Conservation (phyloP, 305 asterid genomes). For the Fraxinus latifolia region DNA sequence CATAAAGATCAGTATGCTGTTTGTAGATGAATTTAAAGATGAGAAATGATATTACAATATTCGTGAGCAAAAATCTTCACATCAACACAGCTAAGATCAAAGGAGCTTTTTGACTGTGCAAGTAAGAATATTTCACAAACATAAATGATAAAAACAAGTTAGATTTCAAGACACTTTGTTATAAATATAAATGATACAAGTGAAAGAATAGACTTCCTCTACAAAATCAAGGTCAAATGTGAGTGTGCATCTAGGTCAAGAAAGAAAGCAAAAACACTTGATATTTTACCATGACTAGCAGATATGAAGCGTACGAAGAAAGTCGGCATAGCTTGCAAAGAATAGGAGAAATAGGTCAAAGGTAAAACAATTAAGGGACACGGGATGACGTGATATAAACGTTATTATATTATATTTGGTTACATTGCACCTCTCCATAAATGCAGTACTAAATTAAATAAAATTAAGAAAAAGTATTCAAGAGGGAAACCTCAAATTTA, state of each 20-base stretch:
- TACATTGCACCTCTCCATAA: background rate
- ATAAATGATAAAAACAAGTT: background rate
- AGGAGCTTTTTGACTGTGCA: background rate
- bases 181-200: background rate
- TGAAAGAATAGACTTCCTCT: background rate
- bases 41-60: background rate
- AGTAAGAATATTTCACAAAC: background rate
- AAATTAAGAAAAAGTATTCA: background rate
- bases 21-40: background rate
- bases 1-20: constrained; percentile 20
- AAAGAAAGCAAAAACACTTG: background rate
- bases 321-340: background rate
- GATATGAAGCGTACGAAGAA: background rate
- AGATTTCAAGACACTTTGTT: background rate
- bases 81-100: background rate
- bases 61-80: background rate
- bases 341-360: background rate
- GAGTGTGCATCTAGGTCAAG: background rate
- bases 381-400: background rate
- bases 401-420: background rate
- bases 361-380: background rate
- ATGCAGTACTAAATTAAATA: background rate
- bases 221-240: background rate
- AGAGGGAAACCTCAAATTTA: background rate
- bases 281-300: background rate